These are phyloP conservation scores for Candolleomyces aberdarensis DNA, from an alignment of 768 basidiomycete species.

Conservation along the genomic window DNA sequence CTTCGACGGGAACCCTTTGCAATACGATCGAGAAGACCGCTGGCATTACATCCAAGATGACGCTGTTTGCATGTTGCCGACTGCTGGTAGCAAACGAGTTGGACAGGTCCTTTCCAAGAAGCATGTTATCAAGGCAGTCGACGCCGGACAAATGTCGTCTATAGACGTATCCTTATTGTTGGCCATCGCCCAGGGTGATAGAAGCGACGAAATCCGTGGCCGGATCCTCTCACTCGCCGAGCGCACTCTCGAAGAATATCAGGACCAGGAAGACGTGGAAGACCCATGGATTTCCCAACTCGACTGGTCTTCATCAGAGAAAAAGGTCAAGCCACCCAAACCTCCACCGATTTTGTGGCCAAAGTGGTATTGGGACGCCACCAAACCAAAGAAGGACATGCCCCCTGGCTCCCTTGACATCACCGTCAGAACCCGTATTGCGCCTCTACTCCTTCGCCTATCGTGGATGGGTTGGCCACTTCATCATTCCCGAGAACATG, in stretches of 20 bases:
- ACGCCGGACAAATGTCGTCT: conserved; percentile 39
- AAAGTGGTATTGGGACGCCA: conserved; percentile 94
- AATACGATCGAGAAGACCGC: conserved; percentile 47
- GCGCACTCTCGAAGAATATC: conserved; percentile 22
- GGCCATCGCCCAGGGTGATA: conserved; percentile 43
- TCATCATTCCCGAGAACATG: conserved; percentile 80
- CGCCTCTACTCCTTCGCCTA: conserved; percentile 81
- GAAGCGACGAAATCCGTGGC: conserved; percentile 27
- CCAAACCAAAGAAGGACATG: conserved; percentile 64
- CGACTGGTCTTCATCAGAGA: conserved; percentile 53
- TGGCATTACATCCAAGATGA: conserved; percentile 59
- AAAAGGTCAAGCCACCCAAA: conserved; percentile 33
- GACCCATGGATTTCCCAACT: conserved; percentile 65
- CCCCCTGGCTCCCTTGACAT: conserved; percentile 78
- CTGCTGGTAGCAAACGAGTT: conserved; percentile 41
- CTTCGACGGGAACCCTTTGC: conserved; percentile 60
- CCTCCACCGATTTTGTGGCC: conserved; percentile 72
- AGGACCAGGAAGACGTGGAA: conserved; percentile 11
- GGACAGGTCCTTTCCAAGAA: conserved; percentile 40
- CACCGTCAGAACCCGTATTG: conserved; percentile 76
- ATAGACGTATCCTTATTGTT: conserved; percentile 41
- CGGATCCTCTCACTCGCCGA: conserved; percentile 42
- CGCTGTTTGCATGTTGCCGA: conserved; percentile 39
- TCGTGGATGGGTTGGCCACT: conserved; percentile 89
- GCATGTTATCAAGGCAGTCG: conserved; percentile 45